Evolutionary conservation across 495 filamentous ascomycete genomes (phyloP), one percentile per base, ranked within the genome.

Genomic region (Penicillium simplicissimum): DNA sequence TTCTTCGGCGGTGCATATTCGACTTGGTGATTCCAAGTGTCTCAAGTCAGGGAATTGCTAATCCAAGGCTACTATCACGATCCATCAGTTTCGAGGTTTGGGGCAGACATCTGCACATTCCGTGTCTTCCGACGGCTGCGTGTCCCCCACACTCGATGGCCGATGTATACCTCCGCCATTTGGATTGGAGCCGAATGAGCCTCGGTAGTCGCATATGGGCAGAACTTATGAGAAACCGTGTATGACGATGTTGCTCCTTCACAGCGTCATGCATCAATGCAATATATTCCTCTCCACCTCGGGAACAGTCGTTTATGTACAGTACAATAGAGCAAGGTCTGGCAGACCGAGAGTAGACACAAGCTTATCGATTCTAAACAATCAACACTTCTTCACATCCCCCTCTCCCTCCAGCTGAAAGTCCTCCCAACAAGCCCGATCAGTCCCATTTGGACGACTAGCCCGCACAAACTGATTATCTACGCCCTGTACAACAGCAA

Each of bases 361-460:
- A 19, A 49, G 25, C 23, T n/a, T 14, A 15, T 28, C 33, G 37
- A 19, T 8, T 4, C 28, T 23, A 57, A 17, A 57, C 6, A 54
- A 58, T 64, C 36, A 72, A 48, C 57, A 64, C 40, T 66, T 67
- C 57, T 49, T 65, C 33, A 52, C 53, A 63, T 78, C 73, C 2
- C 64, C 71, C 43, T 75, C 68, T 9, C 60, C 51, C 23, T 59
- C 58, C 14, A 48, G 23, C 43, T 43, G 59, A 45, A 79, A 79
- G 52, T 71, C 74, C 57, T 74, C 67, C 78, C 78, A 80, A 21
- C 43, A 64, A 14, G 76, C 60, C 38, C 58, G 51, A 59, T 79
- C 78, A 6, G 52, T 55, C 1, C 78, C 78, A 71, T 79, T 79
- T 8, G 76, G 77, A 36, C 77, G 73, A 66, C 76, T 77, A 6